Percentiles rank a stretch among this genome's conserved stretches.
phyloP scores from a whole-genome alignment of 2,329 filamentous ascomycete genomes.

The Rutstroemia sp. region DNA sequence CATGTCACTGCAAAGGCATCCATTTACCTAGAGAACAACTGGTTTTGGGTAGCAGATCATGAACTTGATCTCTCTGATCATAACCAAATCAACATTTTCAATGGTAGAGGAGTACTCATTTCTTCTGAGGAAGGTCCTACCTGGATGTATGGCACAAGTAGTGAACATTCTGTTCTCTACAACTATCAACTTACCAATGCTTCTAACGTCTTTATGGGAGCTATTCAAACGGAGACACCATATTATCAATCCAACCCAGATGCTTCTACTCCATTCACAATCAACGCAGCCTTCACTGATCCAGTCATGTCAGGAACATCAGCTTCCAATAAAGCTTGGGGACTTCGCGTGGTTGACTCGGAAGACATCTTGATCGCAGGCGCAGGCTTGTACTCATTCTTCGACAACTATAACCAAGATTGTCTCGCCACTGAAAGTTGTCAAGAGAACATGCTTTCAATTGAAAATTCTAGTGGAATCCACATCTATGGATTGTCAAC shows the following conservation, averaged over 20 bases:
- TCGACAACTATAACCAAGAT: constrained; percentile 69
- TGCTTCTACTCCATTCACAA: constrained; percentile 56
- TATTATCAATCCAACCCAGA: constrained; percentile 82
- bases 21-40: constrained; percentile 80
- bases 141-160: constrained; percentile 75
- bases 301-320: constrained; percentile 54
- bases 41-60: constrained; percentile 89
- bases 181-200: constrained; percentile 82
- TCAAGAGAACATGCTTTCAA: constrained; percentile 69
- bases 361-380: constrained; percentile 63
- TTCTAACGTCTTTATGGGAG: constrained; percentile 70
- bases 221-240: constrained; percentile 86
- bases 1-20: constrained; percentile 56
- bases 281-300: constrained; percentile 52
- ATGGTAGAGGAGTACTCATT: constrained; percentile 63
- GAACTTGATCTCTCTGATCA: constrained; percentile 70
- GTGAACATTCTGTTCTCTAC: constrained; percentile 60
- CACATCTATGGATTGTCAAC: constrained; percentile 65
- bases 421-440: constrained; percentile 63
- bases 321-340: constrained; percentile 60
- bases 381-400: constrained; percentile 74
- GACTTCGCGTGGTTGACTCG: constrained; percentile 62
- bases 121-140: constrained; percentile 66
- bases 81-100: constrained; percentile 80
- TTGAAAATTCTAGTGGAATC: constrained; percentile 55